Conservation (phyloP, 2,329 filamentous ascomycete species). For the Fonsecaea monophora region DNA sequence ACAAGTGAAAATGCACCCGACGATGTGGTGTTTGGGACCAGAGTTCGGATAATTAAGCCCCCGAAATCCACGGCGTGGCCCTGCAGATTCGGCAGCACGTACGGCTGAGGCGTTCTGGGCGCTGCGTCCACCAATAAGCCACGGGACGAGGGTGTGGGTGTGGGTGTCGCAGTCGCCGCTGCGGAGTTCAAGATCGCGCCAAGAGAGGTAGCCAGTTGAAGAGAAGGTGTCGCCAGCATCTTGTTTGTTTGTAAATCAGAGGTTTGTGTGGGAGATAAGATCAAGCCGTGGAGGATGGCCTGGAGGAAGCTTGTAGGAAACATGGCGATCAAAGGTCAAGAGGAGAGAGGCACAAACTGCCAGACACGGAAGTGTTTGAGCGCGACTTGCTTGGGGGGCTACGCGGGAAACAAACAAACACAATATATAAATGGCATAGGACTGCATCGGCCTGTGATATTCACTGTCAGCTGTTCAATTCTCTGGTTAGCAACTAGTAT, state of each 20-base stretch:
- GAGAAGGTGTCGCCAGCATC: constrained; percentile 5
- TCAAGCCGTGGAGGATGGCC: constrained; percentile 3
- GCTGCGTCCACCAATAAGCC: constrained; percentile 29
- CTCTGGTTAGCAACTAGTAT: constrained; percentile 10
- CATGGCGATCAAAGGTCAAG: constrained; percentile 7
- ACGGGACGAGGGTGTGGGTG: not conserved
- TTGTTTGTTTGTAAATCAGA: not conserved
- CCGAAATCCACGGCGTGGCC: constrained; percentile 34
- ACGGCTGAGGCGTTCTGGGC: constrained; percentile 30
- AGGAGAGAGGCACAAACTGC: not conserved
- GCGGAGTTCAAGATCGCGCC: not conserved
- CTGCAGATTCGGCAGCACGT: constrained; percentile 35
- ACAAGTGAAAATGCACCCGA: constrained; percentile 30
- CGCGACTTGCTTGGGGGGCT: not conserved
- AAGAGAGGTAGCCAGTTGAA: constrained; percentile 12
- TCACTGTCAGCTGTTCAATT: constrained; percentile 4
- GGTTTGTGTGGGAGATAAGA: not conserved
- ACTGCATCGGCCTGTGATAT: not conserved
- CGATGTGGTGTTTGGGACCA: constrained; percentile 34
- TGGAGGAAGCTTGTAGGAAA: constrained; percentile 15
- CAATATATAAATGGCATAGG: not conserved
- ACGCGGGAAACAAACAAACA: not conserved
- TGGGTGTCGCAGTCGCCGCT: not conserved
- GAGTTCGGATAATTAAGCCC: constrained; percentile 33
- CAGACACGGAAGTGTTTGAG: not conserved